phyloP scores from a whole-genome alignment of 768 basidiomycete genomes.

The Gyrodon lividus region DNA sequence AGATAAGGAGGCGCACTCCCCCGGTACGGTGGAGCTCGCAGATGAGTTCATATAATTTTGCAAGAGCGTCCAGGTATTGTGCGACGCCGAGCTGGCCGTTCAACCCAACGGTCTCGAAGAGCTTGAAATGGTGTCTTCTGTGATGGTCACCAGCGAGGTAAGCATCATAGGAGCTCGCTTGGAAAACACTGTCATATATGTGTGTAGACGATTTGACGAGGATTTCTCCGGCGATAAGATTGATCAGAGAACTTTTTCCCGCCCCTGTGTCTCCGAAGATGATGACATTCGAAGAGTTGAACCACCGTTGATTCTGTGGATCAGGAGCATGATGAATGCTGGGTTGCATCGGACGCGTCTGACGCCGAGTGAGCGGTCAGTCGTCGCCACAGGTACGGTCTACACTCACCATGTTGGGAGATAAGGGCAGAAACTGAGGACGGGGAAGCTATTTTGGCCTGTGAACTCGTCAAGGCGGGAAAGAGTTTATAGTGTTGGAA shows the following conservation, averaged over 20 bases:
- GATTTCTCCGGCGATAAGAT: conserved; percentile 25
- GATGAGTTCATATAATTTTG: neutral
- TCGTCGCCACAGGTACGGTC: neutral
- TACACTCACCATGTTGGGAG: neutral
- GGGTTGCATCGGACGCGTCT: no score
- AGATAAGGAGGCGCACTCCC: conserved; percentile 14
- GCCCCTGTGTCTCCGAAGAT: neutral
- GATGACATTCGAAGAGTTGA: conserved; percentile 22
- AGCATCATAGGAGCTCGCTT: conserved; percentile 12
- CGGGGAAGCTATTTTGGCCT: no score
- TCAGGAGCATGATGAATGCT: neutral
- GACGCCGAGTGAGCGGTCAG: no score
- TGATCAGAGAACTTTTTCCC: conserved; percentile 37
- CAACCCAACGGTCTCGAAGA: conserved; percentile 23
- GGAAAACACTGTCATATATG: conserved; percentile 29
- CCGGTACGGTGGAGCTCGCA: neutral
- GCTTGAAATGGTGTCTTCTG: neutral
- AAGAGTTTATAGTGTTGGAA: neutral
- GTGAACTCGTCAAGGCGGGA: neutral
- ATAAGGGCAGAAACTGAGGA: neutral
- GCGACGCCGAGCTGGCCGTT: neutral
- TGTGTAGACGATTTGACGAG: conserved; percentile 20
- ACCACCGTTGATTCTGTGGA: neutral
- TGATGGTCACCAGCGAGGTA: neutral
- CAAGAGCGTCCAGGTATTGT: neutral